phyloP scores from a whole-genome alignment of 176 grass and related monocot genomes.

The Oryza glaberrima region DNA sequence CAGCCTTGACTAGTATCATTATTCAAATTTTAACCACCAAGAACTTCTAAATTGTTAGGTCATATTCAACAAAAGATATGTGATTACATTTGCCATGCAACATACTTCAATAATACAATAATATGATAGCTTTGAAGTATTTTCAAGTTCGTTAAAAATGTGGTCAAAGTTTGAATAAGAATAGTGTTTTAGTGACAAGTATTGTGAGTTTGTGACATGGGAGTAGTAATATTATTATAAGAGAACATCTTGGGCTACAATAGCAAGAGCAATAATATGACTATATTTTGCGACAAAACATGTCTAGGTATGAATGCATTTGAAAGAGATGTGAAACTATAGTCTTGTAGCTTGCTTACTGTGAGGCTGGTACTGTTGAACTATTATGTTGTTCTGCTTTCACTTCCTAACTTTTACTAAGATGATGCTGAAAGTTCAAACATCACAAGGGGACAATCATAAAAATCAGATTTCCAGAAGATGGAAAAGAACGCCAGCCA shows the following conservation, averaged over 20 bases:
- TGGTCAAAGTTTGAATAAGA: too few relatives aligned
- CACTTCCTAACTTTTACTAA: slow-evolving; percentile 15
- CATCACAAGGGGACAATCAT: not conserved
- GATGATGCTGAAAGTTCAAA: slow-evolving; percentile 2
- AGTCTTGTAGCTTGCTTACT: not conserved
- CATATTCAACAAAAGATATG: too few relatives aligned
- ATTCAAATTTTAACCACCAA: too few relatives aligned
- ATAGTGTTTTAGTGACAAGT: not conserved
- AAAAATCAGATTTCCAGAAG: slow-evolving; percentile 15
- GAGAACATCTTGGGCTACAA: not conserved
- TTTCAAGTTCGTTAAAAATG: too few relatives aligned
- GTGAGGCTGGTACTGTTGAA: not conserved
- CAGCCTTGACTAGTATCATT: too few relatives aligned
- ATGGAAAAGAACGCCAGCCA: not conserved
- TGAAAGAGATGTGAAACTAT: slow-evolving; percentile 21
- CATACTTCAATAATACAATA: too few relatives aligned
- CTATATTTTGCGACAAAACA: slow-evolving; percentile 4
- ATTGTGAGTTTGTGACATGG: not conserved
- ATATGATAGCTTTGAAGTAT: too few relatives aligned
- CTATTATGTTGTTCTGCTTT: slow-evolving; percentile 8
- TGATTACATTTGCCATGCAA: too few relatives aligned
- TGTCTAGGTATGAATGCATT: not conserved
- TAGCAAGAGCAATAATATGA: not conserved
- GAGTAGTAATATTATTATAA: not conserved
- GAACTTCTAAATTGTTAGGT: too few relatives aligned